Evolutionary conservation across 768 basidiomycete genomes (phyloP).

Genomic region (Steccherinum ochraceum): DNA sequence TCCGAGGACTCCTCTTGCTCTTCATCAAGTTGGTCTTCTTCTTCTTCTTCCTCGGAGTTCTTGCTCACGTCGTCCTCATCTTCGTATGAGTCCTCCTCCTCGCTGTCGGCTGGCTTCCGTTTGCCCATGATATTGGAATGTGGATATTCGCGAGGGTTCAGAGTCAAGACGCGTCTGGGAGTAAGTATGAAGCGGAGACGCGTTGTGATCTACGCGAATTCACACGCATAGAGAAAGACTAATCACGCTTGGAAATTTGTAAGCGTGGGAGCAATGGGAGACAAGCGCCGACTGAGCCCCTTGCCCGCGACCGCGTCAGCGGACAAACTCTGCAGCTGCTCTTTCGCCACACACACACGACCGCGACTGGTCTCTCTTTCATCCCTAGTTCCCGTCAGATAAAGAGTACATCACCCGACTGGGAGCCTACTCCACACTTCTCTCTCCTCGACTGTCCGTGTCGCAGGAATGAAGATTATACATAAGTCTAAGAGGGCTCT

Average conservation of each 20-base stretch:
- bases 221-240: background rate
- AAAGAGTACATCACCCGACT: too few species aligned
- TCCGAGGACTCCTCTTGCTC: slow-evolving; percentile 5
- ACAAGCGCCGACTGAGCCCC: background rate
- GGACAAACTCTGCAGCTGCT: background rate
- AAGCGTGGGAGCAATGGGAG: too few species aligned
- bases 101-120: background rate
- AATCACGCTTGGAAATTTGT: too few species aligned
- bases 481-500: slow-evolving; percentile 79
- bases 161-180: background rate
- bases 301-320: background rate
- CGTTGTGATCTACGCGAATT: background rate
- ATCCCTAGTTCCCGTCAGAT: background rate
- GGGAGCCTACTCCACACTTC: background rate
- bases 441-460: slow-evolving; percentile 16
- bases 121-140: background rate
- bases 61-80: background rate
- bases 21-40: too few species aligned
- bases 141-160: too few species aligned
- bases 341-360: background rate
- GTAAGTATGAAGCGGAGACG: background rate
- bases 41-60: background rate
- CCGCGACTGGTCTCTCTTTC: background rate
- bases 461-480: slow-evolving; percentile 82
- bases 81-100: background rate